Evolutionary conservation across 306 rosid species (phyloP), one percentile per base, ranked within the genome.

Genomic region (Bauhinia variegata): DNA sequence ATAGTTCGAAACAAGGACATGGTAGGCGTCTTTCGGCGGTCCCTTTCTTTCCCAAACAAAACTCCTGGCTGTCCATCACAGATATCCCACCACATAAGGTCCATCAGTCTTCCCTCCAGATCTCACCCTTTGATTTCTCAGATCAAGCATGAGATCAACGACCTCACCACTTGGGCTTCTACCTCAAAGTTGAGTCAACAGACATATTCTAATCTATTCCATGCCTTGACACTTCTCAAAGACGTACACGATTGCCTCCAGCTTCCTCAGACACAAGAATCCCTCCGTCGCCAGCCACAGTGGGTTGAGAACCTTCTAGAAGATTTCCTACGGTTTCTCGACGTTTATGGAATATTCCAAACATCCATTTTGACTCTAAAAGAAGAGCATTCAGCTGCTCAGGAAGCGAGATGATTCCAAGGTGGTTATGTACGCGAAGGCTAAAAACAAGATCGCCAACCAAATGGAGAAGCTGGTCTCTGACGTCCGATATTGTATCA

Each of bases 71-170:
- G 86, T 79, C 82, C 85, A 53, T 53, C 74, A 23, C 54, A 17
- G 2, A 61, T 89, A 17, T 87, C 95, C 9, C 88, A 82, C 76
- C 95, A 89, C 85, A 73, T 74, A 63, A 81, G 98, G 68, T 89
- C 96, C 76, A 78, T 89, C 68, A 87, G 92, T 89, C 95, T 92
- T 31, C 98, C 98, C 7, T 85, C 84, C 83, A 80, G 96, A 84
- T 78, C 98, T 3, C 98, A 89, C 75, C 98, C 93, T 3, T 32
- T 87, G 82, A 77, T 87, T 57, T 82, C 95, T n/a, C 91, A 79
- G 66, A 86, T 92, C 80, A 84, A 82, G 42, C 79, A 86, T 0
- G 80, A 81, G 36, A 82, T 82, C 83, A 55, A 68, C 68, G 54
- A 50, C 12, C 92, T 89, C 14, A 74, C 48, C 11, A 11, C 71